A percentile compares a stretch with the other conserved stretches of the same genome.
Conservation (phyloP, 306 rosid genomes). For the Citrullus amarus region DNA sequence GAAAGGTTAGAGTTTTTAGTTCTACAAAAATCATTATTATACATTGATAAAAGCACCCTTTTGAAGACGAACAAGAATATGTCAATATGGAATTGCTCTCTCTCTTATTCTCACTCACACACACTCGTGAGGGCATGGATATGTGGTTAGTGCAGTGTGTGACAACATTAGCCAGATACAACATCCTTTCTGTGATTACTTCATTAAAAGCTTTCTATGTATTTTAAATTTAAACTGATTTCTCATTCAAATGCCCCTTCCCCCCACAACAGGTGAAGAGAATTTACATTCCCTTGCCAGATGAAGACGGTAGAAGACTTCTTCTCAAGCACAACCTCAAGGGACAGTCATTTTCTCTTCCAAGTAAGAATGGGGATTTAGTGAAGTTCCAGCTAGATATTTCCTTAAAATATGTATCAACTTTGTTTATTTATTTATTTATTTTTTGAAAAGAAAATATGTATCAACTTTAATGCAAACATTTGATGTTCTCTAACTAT, state of each 20-base stretch:
- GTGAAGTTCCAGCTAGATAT: not conserved
- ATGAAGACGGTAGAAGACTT: slow-evolving; percentile 56
- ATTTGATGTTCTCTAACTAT: not conserved
- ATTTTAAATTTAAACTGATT: not conserved
- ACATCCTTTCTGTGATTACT: not conserved
- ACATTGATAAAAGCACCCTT: not conserved
- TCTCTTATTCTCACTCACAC: not conserved
- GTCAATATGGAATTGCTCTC: not conserved
- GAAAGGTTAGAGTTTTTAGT: not conserved
- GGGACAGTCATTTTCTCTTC: slow-evolving; percentile 91
- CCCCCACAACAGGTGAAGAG: slow-evolving; percentile 55
- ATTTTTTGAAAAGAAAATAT: too few species aligned
- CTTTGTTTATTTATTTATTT: not conserved
- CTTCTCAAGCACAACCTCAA: slow-evolving; percentile 72
- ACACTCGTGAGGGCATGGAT: not conserved
- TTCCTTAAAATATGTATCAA: not conserved
- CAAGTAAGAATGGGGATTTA: slow-evolving; percentile 47
- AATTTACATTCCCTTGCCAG: slow-evolving; percentile 85
- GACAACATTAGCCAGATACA: not conserved
- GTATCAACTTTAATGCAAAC: not conserved
- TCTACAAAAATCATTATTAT: not conserved
- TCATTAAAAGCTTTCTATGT: slow-evolving; percentile 4
- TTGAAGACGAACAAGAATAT: not conserved
- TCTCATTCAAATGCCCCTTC: not conserved
- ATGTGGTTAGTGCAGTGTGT: not conserved